phyloP scores from a whole-genome alignment of 306 rosid species.

The Prunus padus region DNA sequence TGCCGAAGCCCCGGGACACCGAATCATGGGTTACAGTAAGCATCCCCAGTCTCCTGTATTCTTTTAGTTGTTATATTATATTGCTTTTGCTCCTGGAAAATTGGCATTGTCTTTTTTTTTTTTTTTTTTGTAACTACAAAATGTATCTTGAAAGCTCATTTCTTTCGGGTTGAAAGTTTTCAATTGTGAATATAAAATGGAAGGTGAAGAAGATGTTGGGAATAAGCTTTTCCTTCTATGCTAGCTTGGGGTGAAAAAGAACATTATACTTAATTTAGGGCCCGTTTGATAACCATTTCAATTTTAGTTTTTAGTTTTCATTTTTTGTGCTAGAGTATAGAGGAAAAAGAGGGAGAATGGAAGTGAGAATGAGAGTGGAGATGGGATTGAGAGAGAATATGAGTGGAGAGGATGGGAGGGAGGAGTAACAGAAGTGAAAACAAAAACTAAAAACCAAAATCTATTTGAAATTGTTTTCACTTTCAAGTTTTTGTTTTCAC shows the following conservation, averaged over 20 bases:
- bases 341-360: too few relatives aligned
- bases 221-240: neutral
- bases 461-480: too few relatives aligned
- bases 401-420: too few relatives aligned
- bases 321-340: too few relatives aligned
- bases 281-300: too few relatives aligned
- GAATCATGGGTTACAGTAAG: constrained; percentile 96
- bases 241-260: neutral
- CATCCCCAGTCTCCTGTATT: neutral
- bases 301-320: too few relatives aligned
- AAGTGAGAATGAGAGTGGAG: too few relatives aligned
- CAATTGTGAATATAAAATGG: neutral
- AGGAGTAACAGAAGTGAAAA: too few relatives aligned
- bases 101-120: neutral
- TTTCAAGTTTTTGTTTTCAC: too few relatives aligned
- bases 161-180: neutral
- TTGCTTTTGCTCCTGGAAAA: neutral
- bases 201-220: neutral
- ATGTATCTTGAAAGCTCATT: neutral
- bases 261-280: neutral
- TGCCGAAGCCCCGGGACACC: constrained; percentile 79
- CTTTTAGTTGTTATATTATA: neutral
- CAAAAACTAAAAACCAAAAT: too few relatives aligned
- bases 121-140: neutral
- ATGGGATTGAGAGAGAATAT: too few relatives aligned